Evolutionary conservation across 306 rosid genomes (phyloP).

Genomic region (Crataegus laevigata): DNA sequence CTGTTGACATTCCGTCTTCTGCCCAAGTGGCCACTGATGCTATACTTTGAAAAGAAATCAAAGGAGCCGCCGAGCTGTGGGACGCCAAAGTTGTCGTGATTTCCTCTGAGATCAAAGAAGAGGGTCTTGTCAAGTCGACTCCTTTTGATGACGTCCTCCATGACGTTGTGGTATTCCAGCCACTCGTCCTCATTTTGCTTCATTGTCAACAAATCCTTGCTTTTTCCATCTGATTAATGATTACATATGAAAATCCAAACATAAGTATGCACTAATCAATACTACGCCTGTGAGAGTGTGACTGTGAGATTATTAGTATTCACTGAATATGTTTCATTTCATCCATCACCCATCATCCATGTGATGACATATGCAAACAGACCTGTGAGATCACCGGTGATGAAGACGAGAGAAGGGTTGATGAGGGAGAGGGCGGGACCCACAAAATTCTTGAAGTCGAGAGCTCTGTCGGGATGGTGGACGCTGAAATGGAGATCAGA

Average conservation of each 20-base stretch:
- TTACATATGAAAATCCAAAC: background rate
- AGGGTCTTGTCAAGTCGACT: slow-evolving; percentile 58
- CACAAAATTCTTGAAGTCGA: slow-evolving; percentile 42
- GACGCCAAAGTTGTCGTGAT: slow-evolving; percentile 88
- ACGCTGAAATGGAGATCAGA: slow-evolving; percentile 97
- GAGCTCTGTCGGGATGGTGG: slow-evolving; percentile 77
- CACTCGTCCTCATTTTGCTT: slow-evolving; percentile 86
- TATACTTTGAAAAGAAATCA: slow-evolving; percentile 79
- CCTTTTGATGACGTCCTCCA: slow-evolving; percentile 56
- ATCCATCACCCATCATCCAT: background rate
- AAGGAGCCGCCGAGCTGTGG: slow-evolving; percentile 58
- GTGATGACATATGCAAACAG: background rate
- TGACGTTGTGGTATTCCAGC: slow-evolving; percentile 56
- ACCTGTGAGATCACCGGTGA: slow-evolving; percentile 98
- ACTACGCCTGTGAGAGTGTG: too few species aligned
- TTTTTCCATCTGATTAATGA: slow-evolving; percentile 59
- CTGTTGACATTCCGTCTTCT: slow-evolving; percentile 51
- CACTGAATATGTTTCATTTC: background rate
- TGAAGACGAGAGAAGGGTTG: slow-evolving; percentile 90
- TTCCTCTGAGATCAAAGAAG: slow-evolving; percentile 82
- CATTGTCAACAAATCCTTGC: slow-evolving; percentile 83
- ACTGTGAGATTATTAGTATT: background rate
- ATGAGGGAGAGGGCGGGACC: slow-evolving; percentile 69
- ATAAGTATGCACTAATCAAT: background rate
- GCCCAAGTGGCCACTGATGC: slow-evolving; percentile 72